Percentiles rank a stretch among this genome's conserved stretches.
phyloP scores from a whole-genome alignment of 345 rosid genomes.

The Geranium rotundifolium region DNA sequence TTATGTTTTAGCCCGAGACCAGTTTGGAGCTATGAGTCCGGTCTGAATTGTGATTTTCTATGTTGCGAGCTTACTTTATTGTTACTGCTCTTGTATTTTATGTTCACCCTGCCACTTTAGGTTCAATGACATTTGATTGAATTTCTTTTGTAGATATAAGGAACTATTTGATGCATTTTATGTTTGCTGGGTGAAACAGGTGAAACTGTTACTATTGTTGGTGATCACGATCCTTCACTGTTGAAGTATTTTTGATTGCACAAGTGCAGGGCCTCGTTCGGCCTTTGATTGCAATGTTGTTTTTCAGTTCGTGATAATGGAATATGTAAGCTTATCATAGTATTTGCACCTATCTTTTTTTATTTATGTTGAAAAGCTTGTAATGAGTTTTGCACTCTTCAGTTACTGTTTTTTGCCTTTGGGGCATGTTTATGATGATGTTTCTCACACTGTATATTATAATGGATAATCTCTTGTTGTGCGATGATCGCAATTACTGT shows the following conservation, averaged over 20 bases:
- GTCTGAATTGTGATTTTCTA: not conserved
- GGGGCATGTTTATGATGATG: too few species aligned
- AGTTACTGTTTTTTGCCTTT: too few species aligned
- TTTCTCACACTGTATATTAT: too few species aligned
- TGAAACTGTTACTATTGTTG: slow-evolving; percentile 83
- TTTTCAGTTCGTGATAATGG: slow-evolving; percentile 91
- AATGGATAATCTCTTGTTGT: not conserved
- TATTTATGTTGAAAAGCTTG: too few species aligned
- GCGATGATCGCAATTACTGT: not conserved
- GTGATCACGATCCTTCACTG: slow-evolving; percentile 65
- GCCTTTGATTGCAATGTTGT: slow-evolving; percentile 90
- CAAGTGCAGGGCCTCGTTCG: slow-evolving; percentile 83
- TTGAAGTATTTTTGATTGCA: slow-evolving; percentile 88
- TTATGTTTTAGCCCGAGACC: not conserved
- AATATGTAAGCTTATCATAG: slow-evolving; percentile 44
- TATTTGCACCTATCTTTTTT: not conserved
- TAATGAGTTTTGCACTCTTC: not conserved
- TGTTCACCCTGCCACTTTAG: too few species aligned
- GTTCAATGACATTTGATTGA: not conserved
- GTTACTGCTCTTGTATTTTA: too few species aligned
- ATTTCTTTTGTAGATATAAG: not conserved
- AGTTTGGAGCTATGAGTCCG: not conserved
- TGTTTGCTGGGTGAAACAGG: slow-evolving; percentile 30
- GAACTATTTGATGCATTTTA: not conserved
- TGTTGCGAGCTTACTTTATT: too few species aligned